Percentiles rank a stretch among this genome's conserved stretches.
These are phyloP conservation scores for Gossypium turneri DNA, from an alignment of 345 rosid genomes.

Conservation along the genomic window DNA sequence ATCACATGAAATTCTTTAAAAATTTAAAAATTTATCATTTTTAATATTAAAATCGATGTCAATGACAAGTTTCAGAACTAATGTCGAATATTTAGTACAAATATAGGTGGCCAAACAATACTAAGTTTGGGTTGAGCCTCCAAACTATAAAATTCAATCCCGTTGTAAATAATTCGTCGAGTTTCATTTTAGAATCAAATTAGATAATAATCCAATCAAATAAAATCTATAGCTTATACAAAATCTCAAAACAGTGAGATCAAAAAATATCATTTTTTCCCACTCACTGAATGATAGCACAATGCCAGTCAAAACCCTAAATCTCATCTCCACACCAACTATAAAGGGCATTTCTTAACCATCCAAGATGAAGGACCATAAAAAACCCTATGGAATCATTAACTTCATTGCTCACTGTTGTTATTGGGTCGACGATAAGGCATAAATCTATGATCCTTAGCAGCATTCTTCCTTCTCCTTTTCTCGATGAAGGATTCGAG, in stretches of 20 bases:
- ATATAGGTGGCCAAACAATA: no score
- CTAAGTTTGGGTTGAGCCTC: no score
- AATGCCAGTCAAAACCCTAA: background rate
- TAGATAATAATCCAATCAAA: background rate
- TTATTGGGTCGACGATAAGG: conserved; percentile 59
- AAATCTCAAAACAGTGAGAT: background rate
- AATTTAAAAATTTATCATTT: no score
- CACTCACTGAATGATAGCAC: background rate
- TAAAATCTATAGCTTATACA: background rate
- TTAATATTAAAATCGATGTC: no score
- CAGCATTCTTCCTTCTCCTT: conserved; percentile 79
- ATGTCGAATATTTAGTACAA: no score
- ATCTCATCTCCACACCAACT: background rate
- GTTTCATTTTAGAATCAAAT: no score
- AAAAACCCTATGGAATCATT: background rate
- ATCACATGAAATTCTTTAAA: no score
- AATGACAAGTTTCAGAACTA: no score
- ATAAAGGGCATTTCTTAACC: background rate
- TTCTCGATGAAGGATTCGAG: conserved; percentile 77
- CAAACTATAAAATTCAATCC: no score
- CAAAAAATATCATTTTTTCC: background rate
- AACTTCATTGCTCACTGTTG: conserved; percentile 27
- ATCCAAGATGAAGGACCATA: background rate
- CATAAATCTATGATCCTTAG: conserved; percentile 83
- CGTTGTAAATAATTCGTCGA: no score